Evolutionary conservation across 208 protist species (phyloP).

Genomic region (Leishmania arabica): DNA sequence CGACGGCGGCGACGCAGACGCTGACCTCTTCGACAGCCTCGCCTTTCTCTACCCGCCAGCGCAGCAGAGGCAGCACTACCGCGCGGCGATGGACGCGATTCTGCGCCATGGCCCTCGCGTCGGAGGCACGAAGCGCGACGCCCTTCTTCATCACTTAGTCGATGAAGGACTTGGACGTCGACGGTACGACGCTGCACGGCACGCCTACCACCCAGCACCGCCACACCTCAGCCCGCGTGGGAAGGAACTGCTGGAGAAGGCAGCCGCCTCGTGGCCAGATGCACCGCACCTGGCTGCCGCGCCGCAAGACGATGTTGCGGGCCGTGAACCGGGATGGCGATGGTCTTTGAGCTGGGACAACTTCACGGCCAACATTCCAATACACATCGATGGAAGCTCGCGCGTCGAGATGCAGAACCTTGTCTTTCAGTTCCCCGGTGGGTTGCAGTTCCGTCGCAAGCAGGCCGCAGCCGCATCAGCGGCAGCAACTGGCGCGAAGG

Average conservation of each 20-base stretch:
- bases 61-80: conserved; percentile 33
- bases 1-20: conserved; percentile 8
- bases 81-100: conserved; percentile 38
- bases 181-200: conserved; percentile 10
- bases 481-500: neutral
- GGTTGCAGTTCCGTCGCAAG: conserved; percentile 30
- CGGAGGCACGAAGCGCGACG: conserved; percentile 37
- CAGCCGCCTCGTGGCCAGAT: conserved; percentile 15
- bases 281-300: neutral
- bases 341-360: conserved; percentile 66
- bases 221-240: conserved; percentile 24
- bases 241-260: conserved; percentile 15
- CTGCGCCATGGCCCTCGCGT: conserved; percentile 53
- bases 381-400: conserved; percentile 11
- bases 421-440: conserved; percentile 56
- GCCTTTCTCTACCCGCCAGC: conserved; percentile 46
- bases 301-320: neutral
- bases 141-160: conserved; percentile 34
- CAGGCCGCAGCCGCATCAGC: neutral
- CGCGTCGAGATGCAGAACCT: conserved; percentile 46
- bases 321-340: conserved; percentile 19
- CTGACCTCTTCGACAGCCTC: conserved; percentile 23
- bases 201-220: neutral
- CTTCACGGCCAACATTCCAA: conserved; percentile 48
- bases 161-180: conserved; percentile 30